Base-by-base conservation (phyloP, 2,329 filamentous ascomycete genomes). In the Diaporthe ampelina region DNA sequence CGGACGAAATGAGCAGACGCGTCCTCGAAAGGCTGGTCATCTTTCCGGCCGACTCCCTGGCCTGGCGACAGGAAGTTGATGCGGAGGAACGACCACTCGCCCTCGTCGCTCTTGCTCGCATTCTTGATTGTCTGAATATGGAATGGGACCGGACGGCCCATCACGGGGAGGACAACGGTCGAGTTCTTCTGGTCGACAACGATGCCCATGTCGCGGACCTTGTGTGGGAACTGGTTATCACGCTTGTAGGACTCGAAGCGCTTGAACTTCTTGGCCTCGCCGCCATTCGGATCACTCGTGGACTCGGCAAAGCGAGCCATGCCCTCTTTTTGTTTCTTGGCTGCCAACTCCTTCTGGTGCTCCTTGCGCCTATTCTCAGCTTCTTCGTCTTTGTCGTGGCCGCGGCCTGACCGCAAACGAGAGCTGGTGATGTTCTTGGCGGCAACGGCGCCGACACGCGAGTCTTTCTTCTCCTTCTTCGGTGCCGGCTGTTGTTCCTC, bases 71-170 rank as follows among this genome's bases (percentile, higher is more conserved):
- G 88, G 82, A 99, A 98, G 85, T 99, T 99, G 88, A 99, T 96
- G 77, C 97, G 93, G 45, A 99, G 87, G 81, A 97, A 98, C 0
- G 95, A 94, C 85, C 95, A 98, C 77, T 98, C 95, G 65, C 94
- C 94, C 83, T 99, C 97, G 77, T 97, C 95, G 78, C 95, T 98
- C 84, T 98, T 98, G 86, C 96, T 98, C 29, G 96, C 97, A 81
- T 98, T 99, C 85, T 99, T 99, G 89, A 99, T 98, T 3, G 97
- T 98, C 81, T 91, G 90, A 81, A 99, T 98, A 83, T 99, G 97
- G 87, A 98, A 99, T 0, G 97, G 97, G 35, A 99, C 97, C 0
- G 97, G 96, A 10, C 97, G 92, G 57, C 97, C 97, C 95, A 99
- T 98, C 79, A 99, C 96, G 3, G 97, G 97, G 57, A 99, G 90